Evolutionary conservation across 441 rosid genomes (phyloP).

Genomic region (Croton setiger): DNA sequence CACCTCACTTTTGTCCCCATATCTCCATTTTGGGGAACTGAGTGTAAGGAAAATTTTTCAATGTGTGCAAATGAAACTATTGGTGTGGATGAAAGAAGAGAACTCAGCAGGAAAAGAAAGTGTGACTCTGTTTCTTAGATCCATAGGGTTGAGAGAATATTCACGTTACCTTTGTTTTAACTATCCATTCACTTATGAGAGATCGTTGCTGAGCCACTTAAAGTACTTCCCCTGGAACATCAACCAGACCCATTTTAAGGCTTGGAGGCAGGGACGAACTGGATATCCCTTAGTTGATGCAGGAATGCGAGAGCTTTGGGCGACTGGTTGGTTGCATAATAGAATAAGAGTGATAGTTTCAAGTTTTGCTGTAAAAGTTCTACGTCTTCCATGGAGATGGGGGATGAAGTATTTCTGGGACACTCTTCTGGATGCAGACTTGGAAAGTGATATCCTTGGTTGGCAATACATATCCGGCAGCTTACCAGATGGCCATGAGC

Average conservation of each 20-base stretch:
- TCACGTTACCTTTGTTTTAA: slow-evolving; percentile 92
- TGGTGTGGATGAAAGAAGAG: slow-evolving; percentile 67
- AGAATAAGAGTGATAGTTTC: slow-evolving; percentile 81
- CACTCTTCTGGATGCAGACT: slow-evolving; percentile 85
- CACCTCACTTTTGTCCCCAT: slow-evolving; percentile 76
- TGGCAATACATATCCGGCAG: slow-evolving; percentile 97
- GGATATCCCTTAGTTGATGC: slow-evolving; percentile 97
- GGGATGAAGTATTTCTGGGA: slow-evolving; percentile 98
- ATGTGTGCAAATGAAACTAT: slow-evolving; percentile 54
- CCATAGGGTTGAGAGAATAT: slow-evolving; percentile 82
- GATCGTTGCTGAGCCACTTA: slow-evolving; percentile 58
- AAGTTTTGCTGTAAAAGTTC: slow-evolving; percentile 80
- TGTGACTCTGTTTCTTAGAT: slow-evolving; percentile 57
- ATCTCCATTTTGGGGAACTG: slow-evolving; percentile 85
- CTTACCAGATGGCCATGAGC: slow-evolving; percentile 90
- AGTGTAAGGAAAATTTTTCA: slow-evolving; percentile 78
- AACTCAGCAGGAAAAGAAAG: slow-evolving; percentile 58
- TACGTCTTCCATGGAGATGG: slow-evolving; percentile 95
- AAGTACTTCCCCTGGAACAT: slow-evolving; percentile 79
- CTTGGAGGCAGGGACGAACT: slow-evolving; percentile 90
- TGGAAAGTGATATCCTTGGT: slow-evolving; percentile 82
- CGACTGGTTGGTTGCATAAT: slow-evolving; percentile 92
- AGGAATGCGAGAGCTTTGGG: slow-evolving; percentile 99
- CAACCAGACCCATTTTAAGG: slow-evolving; percentile 58
- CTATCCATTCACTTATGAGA: slow-evolving; percentile 83